These are phyloP conservation scores for Neurospora sp. DNA, from an alignment of 495 filamentous ascomycete genomes.

Conservation along the genomic window DNA sequence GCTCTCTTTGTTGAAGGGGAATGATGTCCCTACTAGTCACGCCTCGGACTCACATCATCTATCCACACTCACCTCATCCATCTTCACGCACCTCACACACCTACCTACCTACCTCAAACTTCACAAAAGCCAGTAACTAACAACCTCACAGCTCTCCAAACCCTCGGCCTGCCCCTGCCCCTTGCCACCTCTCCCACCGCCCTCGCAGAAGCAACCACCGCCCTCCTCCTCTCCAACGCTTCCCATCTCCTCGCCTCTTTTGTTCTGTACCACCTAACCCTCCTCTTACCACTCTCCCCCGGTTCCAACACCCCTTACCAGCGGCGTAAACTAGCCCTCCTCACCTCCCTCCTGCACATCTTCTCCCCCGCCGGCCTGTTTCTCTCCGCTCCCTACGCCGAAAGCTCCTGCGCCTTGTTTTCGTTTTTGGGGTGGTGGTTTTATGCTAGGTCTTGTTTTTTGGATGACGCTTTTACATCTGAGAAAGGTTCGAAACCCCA, in stretches of 20 bases:
- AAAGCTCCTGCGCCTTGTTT: slow-evolving; percentile 69
- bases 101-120: not conserved
- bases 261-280: slow-evolving; percentile 52
- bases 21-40: not conserved
- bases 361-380: slow-evolving; percentile 83
- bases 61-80: not conserved
- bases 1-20: not conserved
- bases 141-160: not conserved
- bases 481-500: no score
- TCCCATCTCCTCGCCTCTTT: slow-evolving; percentile 69
- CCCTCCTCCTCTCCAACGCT: slow-evolving; percentile 53
- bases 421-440: slow-evolving; percentile 63
- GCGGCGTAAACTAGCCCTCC: slow-evolving; percentile 43
- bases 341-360: slow-evolving; percentile 64
- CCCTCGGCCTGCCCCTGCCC: not conserved
- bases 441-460: slow-evolving; percentile 51
- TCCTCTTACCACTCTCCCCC: slow-evolving; percentile 29
- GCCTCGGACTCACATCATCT: not conserved
- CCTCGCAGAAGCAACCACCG: slow-evolving; percentile 33
- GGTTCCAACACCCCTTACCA: not conserved
- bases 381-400: slow-evolving; percentile 76
- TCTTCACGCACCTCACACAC: not conserved
- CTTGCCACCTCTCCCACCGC: not conserved
- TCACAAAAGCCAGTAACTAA: not conserved
- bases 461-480: no score